phyloP scores from a whole-genome alignment of 192 early-diverging fungal species.

The Coemansia pectinata region DNA sequence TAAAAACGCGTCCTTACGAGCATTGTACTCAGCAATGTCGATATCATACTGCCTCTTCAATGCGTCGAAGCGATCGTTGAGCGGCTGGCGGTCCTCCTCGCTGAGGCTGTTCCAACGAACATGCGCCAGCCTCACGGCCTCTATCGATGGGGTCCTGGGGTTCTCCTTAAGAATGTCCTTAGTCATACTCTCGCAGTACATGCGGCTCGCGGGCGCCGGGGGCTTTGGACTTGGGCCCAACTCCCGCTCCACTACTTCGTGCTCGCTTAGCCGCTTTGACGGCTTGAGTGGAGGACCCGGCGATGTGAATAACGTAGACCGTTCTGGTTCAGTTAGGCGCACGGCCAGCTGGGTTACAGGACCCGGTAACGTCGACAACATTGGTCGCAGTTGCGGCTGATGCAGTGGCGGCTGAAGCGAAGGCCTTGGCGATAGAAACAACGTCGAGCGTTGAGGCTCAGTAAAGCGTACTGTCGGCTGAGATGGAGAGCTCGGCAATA shows the following conservation, averaged over 20 bases:
- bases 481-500: not conserved
- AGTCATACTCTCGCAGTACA: not conserved
- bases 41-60: not conserved
- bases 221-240: not conserved
- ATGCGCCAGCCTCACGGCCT: not conserved
- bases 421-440: too few species aligned
- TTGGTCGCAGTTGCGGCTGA: too few species aligned
- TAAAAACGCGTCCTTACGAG: not conserved
- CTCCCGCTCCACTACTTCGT: not conserved
- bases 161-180: not conserved
- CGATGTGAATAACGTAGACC: too few species aligned
- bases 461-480: not conserved
- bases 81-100: not conserved
- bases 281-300: too few species aligned
- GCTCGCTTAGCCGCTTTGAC: too few species aligned
- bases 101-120: not conserved
- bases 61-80: not conserved
- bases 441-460: too few species aligned
- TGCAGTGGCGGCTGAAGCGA: too few species aligned
- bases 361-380: too few species aligned
- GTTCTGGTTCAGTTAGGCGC: too few species aligned
- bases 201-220: not conserved
- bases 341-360: too few species aligned
- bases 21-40: not conserved
- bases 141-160: not conserved